Evolutionary conservation across 257 asterid genomes (phyloP).

Genomic region (Linderniella brevidens): DNA sequence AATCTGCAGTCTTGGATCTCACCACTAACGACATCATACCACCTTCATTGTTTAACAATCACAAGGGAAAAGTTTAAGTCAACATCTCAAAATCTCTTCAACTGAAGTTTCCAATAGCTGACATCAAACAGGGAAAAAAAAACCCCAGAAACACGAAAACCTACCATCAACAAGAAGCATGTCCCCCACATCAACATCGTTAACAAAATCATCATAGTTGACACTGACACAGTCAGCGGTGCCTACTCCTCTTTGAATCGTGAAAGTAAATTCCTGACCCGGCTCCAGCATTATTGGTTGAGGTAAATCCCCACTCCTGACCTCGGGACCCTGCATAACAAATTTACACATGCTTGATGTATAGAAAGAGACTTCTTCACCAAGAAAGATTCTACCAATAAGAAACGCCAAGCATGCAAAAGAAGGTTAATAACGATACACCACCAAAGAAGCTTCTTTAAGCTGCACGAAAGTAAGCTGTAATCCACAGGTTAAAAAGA

Average conservation of each 20-base stretch:
- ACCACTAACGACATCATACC: constrained; percentile 98
- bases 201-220: constrained; percentile 95
- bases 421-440: background rate
- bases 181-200: constrained; percentile 89
- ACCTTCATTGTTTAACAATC: constrained; percentile 20
- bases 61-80: too few species aligned
- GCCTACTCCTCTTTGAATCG: constrained; percentile 93
- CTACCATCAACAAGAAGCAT: constrained; percentile 97
- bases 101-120: background rate
- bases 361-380: constrained; percentile 1
- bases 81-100: too few species aligned
- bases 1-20: constrained; percentile 53
- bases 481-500: background rate
- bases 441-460: too few species aligned
- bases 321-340: constrained; percentile 92
- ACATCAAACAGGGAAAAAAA: background rate
- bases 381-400: too few species aligned
- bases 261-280: constrained; percentile 94
- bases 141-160: constrained; percentile 2
- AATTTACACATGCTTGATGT: constrained; percentile 6
- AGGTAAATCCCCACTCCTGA: constrained; percentile 97
- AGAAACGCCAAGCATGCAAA: background rate
- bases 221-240: constrained; percentile 84
- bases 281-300: constrained; percentile 59
- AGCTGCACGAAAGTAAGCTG: background rate